phyloP scores from a whole-genome alignment of 768 basidiomycete genomes.

The Boletus pseudopeckii region DNA sequence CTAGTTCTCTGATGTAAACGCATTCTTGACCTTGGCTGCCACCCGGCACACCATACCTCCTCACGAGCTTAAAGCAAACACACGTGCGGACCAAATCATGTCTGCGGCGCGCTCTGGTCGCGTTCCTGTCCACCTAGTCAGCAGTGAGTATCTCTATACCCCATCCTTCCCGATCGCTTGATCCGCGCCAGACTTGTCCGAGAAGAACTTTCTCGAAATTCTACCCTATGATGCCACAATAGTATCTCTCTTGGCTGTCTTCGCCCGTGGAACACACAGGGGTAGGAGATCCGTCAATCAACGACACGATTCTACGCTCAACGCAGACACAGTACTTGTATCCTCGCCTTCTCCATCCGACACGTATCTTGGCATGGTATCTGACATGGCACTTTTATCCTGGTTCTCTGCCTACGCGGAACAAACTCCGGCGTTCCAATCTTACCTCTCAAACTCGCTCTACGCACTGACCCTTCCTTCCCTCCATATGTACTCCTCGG shows the following conservation, averaged over 20 bases:
- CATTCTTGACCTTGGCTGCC: slow-evolving; percentile 81
- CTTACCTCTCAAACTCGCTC: slow-evolving; percentile 51
- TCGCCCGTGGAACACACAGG: slow-evolving; percentile 70
- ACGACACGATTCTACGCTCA: slow-evolving; percentile 1
- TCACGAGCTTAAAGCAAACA: slow-evolving; percentile 57
- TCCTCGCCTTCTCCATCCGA: slow-evolving; percentile 41
- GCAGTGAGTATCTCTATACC: slow-evolving; percentile 50
- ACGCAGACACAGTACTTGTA: slow-evolving; percentile 47
- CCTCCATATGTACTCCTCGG: slow-evolving; percentile 56
- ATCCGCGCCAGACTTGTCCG: slow-evolving; percentile 61
- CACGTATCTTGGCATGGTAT: slow-evolving; percentile 67
- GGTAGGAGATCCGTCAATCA: slow-evolving; percentile 37
- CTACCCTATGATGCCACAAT: slow-evolving; percentile 62
- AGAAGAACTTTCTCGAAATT: slow-evolving; percentile 74
- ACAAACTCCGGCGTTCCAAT: slow-evolving; percentile 34
- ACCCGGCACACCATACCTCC: slow-evolving; percentile 65
- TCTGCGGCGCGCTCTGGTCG: slow-evolving; percentile 69
- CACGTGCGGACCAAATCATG: slow-evolving; percentile 65
- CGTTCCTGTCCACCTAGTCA: slow-evolving; percentile 72
- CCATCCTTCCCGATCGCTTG: not conserved
- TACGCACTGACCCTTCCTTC: slow-evolving; percentile 59
- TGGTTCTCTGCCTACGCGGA: slow-evolving; percentile 63
- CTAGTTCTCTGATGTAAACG: slow-evolving; percentile 83
- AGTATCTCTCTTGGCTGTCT: slow-evolving; percentile 58
- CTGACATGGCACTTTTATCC: slow-evolving; percentile 65